phyloP scores from a whole-genome alignment of 129 eudicot genomes.

The Kitagawia praeruptora region DNA sequence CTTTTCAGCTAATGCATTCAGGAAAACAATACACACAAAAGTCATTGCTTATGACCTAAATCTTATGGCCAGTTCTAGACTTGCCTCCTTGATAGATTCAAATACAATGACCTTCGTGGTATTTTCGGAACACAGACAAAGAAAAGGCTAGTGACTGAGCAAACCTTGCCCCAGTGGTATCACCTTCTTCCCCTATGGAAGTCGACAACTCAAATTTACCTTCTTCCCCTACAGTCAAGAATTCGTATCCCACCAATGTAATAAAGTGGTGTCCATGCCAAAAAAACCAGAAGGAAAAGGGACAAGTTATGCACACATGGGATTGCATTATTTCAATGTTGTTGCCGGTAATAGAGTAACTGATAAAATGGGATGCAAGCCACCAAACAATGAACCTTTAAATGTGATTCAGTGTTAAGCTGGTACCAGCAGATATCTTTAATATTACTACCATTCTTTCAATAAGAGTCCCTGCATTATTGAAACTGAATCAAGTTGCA shows the following conservation, averaged over 20 bases:
- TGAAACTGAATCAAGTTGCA: background rate
- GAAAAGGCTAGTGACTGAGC: no score
- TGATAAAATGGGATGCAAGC: background rate
- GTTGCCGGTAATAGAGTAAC: background rate
- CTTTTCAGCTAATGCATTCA: background rate
- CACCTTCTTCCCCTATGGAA: background rate
- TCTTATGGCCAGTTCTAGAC: background rate
- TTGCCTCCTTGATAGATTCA: background rate
- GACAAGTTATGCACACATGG: background rate
- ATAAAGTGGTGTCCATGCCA: background rate
- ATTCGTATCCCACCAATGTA: background rate
- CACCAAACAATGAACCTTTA: background rate
- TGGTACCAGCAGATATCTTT: background rate
- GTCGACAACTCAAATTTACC: background rate
- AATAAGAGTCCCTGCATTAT: background rate
- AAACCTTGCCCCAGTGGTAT: no score
- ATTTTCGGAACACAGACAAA: no score
- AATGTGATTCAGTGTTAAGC: constrained; percentile 1
- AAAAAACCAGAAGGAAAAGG: background rate
- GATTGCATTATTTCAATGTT: background rate
- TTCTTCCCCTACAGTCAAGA: background rate
- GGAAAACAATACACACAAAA: background rate
- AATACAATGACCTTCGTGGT: background rate
- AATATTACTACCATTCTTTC: background rate
- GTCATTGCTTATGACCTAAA: background rate